Percentiles rank a stretch among this genome's conserved stretches.
Conservation (phyloP, 2,329 filamentous ascomycete species). For the Coniochaeta prunicola region DNA sequence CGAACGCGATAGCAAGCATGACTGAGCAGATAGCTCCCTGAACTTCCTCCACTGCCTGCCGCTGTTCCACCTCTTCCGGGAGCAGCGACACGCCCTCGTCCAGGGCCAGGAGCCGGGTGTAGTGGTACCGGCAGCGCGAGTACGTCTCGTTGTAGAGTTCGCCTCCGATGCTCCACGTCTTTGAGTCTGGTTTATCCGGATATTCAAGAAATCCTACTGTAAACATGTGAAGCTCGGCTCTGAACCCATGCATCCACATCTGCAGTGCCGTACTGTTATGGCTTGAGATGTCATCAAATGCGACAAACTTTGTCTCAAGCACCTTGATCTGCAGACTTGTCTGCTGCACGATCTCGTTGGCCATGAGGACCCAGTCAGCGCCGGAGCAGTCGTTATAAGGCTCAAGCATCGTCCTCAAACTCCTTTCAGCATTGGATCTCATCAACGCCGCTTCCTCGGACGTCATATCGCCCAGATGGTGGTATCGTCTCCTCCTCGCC, state of each 20-base stretch:
- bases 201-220: slow-evolving; percentile 38
- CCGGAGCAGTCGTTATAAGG: slow-evolving; percentile 24
- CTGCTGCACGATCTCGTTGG: slow-evolving; percentile 32
- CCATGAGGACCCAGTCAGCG: slow-evolving; percentile 35
- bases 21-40: slow-evolving; percentile 26
- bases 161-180: slow-evolving; percentile 24
- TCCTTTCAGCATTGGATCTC: slow-evolving; percentile 21
- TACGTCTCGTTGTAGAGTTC: slow-evolving; percentile 27
- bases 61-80: slow-evolving; percentile 27
- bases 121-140: slow-evolving; percentile 32
- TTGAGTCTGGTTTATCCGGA: slow-evolving; percentile 16
- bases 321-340: slow-evolving; percentile 25
- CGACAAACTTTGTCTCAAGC: slow-evolving; percentile 20
- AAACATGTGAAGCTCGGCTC: slow-evolving; percentile 32
- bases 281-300: slow-evolving; percentile 7
- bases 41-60: slow-evolving; percentile 28
- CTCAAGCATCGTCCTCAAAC: slow-evolving; percentile 18
- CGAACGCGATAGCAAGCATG: slow-evolving; percentile 33
- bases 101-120: slow-evolving; percentile 26
- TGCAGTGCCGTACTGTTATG: slow-evolving; percentile 17
- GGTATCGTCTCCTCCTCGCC: slow-evolving; percentile 26
- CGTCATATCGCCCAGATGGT: slow-evolving; percentile 25
- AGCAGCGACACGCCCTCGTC: slow-evolving; percentile 16
- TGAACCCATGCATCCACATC: slow-evolving; percentile 22
- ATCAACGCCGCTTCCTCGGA: slow-evolving; percentile 24